Evolutionary conservation across 73 alveolate species (phyloP).

Genomic region (Symbiodinium pilosum): DNA sequence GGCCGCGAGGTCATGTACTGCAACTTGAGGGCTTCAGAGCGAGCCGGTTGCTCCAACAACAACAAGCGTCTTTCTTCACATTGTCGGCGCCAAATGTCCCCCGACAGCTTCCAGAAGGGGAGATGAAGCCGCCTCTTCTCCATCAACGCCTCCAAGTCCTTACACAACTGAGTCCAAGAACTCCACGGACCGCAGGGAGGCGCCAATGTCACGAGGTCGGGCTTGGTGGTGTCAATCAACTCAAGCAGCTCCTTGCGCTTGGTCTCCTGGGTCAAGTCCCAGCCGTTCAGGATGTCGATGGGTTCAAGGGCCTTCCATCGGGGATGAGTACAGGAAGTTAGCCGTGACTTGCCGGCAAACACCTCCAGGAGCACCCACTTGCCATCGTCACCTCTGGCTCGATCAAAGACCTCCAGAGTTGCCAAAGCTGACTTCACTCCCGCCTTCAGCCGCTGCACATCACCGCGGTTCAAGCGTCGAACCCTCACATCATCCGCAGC

Average conservation of each 20-base stretch:
- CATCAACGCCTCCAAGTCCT: rapidly evolving
- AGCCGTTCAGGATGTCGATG: not conserved
- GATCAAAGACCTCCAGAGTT: too few species aligned
- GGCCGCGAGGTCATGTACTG: not conserved
- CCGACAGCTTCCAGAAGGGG: not conserved
- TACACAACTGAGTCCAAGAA: not conserved
- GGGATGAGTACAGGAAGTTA: not conserved
- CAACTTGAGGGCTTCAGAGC: not conserved
- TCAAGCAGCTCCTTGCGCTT: not conserved
- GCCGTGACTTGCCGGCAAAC: not conserved
- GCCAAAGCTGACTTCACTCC: too few species aligned
- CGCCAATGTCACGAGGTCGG: not conserved
- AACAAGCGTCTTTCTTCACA: not conserved
- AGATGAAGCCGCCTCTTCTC: not conserved
- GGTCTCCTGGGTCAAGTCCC: not conserved
- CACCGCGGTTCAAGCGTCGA: not conserved
- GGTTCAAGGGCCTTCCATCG: slow-evolving; percentile 5
- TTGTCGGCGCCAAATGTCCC: slow-evolving; percentile 5
- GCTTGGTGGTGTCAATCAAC: not conserved
- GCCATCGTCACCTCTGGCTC: not conserved
- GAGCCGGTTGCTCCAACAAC: not conserved
- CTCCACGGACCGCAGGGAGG: slow-evolving; percentile 45
- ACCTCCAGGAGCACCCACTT: slow-evolving; percentile 19
- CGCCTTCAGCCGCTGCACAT: too few species aligned
- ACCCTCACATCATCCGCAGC: not conserved